Conservation (phyloP, 116 monocot genomes). For the Iris pallida region DNA sequence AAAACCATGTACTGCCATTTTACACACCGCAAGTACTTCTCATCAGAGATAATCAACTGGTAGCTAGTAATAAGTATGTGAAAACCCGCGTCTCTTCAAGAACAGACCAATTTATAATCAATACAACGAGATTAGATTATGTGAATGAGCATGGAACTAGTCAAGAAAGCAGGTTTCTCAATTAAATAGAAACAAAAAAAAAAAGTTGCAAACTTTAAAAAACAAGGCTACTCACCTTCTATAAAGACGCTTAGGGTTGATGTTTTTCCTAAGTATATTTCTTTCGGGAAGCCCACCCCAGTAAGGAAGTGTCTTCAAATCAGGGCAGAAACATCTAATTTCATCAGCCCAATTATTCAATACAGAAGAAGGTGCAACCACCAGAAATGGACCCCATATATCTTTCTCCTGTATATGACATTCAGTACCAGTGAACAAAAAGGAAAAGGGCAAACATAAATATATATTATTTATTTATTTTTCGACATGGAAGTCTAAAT, state of each 20-base stretch:
- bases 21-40: slow-evolving; percentile 59
- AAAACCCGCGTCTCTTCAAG: slow-evolving; percentile 58
- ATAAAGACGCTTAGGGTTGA: slow-evolving; percentile 92
- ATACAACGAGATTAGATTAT: slow-evolving; percentile 5
- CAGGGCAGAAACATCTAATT: slow-evolving; percentile 87
- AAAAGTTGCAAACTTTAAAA: neutral
- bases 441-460: neutral
- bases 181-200: neutral
- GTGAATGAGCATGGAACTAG: too few species aligned
- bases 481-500: too few species aligned
- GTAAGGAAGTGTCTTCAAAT: slow-evolving; percentile 90
- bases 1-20: slow-evolving; percentile 96
- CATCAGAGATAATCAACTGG: slow-evolving; percentile 76
- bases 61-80: slow-evolving; percentile 90
- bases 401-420: slow-evolving; percentile 74
- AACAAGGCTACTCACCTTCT: slow-evolving; percentile 46
- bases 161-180: neutral
- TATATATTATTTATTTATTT: too few species aligned
- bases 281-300: slow-evolving; percentile 86
- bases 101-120: neutral
- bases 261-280: slow-evolving; percentile 76
- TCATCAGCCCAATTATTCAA: slow-evolving; percentile 99
- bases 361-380: slow-evolving; percentile 95
- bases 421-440: neutral
- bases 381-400: slow-evolving; percentile 98